A percentile compares a stretch with the other conserved stretches of the same genome.
phyloP scores from a whole-genome alignment of 164 flowering plant species.

The Malania oleifera region DNA sequence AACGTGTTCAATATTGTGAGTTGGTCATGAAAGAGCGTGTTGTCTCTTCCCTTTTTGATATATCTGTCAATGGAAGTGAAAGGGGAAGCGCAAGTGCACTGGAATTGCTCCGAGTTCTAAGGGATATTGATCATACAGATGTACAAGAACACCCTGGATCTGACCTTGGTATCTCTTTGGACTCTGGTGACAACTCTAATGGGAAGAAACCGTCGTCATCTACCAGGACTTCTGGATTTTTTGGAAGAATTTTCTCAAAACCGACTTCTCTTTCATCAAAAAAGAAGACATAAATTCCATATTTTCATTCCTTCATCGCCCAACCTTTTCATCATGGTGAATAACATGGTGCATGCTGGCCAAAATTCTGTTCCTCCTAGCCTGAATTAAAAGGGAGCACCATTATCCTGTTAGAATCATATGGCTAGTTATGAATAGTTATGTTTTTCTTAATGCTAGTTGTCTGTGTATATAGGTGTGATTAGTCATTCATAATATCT shows the following conservation, averaged over 20 bases:
- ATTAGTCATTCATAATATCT: background rate
- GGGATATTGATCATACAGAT: slow-evolving; percentile 26
- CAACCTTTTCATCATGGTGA: background rate
- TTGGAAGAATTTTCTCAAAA: slow-evolving; percentile 8
- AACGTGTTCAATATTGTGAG: slow-evolving; percentile 42
- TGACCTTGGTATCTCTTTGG: background rate
- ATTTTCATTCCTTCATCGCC: background rate
- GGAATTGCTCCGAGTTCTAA: slow-evolving; percentile 54
- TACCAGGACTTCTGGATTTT: slow-evolving; percentile 5
- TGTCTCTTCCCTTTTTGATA: slow-evolving; percentile 41
- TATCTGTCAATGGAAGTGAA: slow-evolving; percentile 55
- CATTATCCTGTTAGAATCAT: background rate
- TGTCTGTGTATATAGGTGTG: background rate
- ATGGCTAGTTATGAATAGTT: slow-evolving; percentile 8
- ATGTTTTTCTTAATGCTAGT: no score
- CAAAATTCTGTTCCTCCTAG: background rate
- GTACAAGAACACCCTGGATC: slow-evolving; percentile 22
- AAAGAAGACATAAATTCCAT: slow-evolving; percentile 21
- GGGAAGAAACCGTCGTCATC: background rate
- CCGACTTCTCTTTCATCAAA: background rate
- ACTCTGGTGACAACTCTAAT: background rate
- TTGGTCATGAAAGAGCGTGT: slow-evolving; percentile 68
- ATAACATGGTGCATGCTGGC: background rate
- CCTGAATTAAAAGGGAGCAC: background rate
- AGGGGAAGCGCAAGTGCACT: slow-evolving; percentile 49